Base-by-base conservation (phyloP, 495 filamentous ascomycete species). In the Xylaria curta region DNA sequence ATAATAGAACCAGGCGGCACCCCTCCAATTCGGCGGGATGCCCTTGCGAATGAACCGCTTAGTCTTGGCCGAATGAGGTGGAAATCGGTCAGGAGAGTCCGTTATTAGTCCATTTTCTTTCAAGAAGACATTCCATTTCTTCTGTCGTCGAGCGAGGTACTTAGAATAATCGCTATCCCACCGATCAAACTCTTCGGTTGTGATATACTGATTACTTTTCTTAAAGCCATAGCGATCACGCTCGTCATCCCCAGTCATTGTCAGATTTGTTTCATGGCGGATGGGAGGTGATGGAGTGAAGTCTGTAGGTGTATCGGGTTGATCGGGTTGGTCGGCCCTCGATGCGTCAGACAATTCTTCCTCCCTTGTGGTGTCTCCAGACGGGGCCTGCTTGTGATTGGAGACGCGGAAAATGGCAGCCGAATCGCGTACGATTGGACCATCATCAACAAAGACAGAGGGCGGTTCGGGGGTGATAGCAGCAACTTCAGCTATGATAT, bases 1-100 rank as follows among this genome's bases (percentile, higher is more conserved):
- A 79, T 98, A 99, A 81, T 91, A 98, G 76, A 97, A 99, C 96
- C 96, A 99, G 40, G 96, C 95, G 6, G 92, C 91, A 13, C 96
- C 96, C 75, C 96, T 88, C 88, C 93, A 94, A 69, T 97, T 93
- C 1, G 94, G 91, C 2, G 96, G 96, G 31, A 98, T 94, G n/a
- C 96, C 96, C 80, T 99, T 99, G 44, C 95, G 90, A 38, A 97
- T 88, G 76, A 93, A 97, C 15, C 94, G 87, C 82, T 97, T 97
- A 38, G 95, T 87, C 76, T 95, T 97, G 51, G 87, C 84, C 17
- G 91, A 94, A 68, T 89, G 92, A 0, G 91, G 87, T 0, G 96
- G 96, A 72, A 98, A 98, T 5, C 86, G 84, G 42, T 87, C 86
- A 2, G 96, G 94, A 26, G 89, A 81, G n/a, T 89, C 87, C 5